Evolutionary conservation across 164 flowering plant species (phyloP), one percentile per base, ranked within the genome.

Genomic region (Santalum album): DNA sequence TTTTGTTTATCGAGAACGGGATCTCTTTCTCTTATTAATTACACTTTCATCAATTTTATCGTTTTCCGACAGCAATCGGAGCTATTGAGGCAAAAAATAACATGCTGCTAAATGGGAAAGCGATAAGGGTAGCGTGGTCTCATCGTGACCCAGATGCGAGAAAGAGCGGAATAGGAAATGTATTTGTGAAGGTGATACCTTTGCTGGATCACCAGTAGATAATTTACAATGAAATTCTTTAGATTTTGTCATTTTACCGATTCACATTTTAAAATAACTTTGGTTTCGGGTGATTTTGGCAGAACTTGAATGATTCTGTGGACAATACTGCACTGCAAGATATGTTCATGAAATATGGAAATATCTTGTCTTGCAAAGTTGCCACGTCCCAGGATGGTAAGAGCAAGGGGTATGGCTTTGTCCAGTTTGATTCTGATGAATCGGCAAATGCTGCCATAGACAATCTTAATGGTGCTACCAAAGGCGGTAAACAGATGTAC

Each of bases 351-450:
- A 68, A 70, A 51, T 88, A 69, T 64, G 98, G 98, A 1, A 72
- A 68, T 45, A 74, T 91, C 9, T 40, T 81, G 54, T 91, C 98
- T 22, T 79, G 94, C 69, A 88, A 91, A 73, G 84, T 91, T 40
- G 90, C 57, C 24, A 65, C 57, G 14, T 68, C 69, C 53, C 83
- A 75, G 34, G 92, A 91, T 73, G 96, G 95, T 25, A 80, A 75
- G 76, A 91, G 95, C 65, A 84, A 66, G 59, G 92, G 98, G 14
- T 77, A 78, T 65, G 98, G 98, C 9, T 91, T 88, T 68, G 87
- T 88, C 40, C 98, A 91, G 64, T 88, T 80, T 72, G 91, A 79
- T 18, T 55, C 80, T 6, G 86, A 78, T 57, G 83, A 76, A 47
- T 82, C 85, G 58, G 95, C 95, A 49, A 72, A 58, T 63, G 68